These are phyloP conservation scores for Kodamaea suecica DNA, from an alignment of 1,139 yeast species.

Conservation along the genomic window DNA sequence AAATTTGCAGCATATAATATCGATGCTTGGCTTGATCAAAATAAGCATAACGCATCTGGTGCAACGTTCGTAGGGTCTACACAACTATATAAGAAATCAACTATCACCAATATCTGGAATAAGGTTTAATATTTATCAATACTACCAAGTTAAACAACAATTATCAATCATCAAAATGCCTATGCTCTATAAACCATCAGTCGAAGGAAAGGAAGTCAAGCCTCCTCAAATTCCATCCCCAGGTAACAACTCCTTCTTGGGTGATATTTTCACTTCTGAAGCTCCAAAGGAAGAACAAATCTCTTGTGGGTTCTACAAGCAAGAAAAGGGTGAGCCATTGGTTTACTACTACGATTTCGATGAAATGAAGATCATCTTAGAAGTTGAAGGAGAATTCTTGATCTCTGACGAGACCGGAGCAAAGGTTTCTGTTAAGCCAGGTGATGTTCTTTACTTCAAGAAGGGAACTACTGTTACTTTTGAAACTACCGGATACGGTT, in stretches of 20 bases:
- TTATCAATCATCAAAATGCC: conserved; percentile 43
- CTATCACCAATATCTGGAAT: no score
- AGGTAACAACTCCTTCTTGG: conserved; percentile 63
- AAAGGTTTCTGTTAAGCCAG: conserved; percentile 55
- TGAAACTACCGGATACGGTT: conserved; percentile 55
- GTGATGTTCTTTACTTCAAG: conserved; percentile 64
- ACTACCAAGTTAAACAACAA: background rate
- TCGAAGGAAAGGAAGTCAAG: conserved; percentile 50
- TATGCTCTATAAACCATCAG: conserved; percentile 52
- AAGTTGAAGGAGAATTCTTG: conserved; percentile 60
- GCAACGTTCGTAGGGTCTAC: no score
- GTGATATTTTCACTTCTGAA: conserved; percentile 58
- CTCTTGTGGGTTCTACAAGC: conserved; percentile 64
- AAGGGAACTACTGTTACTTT: conserved; percentile 68
- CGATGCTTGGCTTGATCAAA: no score
- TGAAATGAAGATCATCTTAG: conserved; percentile 68
- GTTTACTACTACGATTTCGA: conserved; percentile 64
- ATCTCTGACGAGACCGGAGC: conserved; percentile 62
- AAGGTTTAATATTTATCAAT: background rate
- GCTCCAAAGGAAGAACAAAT: conserved; percentile 58
- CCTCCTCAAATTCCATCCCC: conserved; percentile 59
- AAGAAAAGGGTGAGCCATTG: conserved; percentile 63
- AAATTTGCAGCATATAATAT: no score
- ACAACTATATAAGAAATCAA: no score
- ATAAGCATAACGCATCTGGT: no score